phyloP scores from a whole-genome alignment of 768 basidiomycete species.

The Galerina marginata region DNA sequence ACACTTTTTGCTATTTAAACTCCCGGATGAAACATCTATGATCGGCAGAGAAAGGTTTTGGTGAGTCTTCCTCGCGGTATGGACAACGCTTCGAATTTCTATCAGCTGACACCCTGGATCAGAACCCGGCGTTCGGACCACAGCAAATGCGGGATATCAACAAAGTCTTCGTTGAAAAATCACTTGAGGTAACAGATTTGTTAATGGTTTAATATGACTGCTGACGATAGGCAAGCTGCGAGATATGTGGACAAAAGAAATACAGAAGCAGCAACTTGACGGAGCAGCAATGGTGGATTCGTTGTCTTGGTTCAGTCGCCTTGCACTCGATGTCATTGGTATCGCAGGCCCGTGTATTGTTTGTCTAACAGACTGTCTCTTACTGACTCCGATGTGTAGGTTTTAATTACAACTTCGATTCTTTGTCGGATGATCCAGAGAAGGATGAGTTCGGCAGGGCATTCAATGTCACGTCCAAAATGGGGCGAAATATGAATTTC shows the following conservation, averaged over 20 bases:
- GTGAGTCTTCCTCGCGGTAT: conserved; percentile 20
- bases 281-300: conserved; percentile 51
- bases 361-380: too few relatives aligned
- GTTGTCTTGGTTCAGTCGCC: conserved; percentile 65
- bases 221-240: conserved; percentile 41
- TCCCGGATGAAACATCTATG: not conserved
- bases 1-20: not conserved
- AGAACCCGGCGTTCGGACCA: conserved; percentile 72
- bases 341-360: conserved; percentile 56
- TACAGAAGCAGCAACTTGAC: conserved; percentile 27
- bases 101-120: too few relatives aligned
- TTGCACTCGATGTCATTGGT: conserved; percentile 79
- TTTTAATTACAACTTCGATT: conserved; percentile 36
- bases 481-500: conserved; percentile 39
- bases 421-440: conserved; percentile 28
- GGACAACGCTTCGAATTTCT: too few relatives aligned
- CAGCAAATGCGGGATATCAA: conserved; percentile 61
- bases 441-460: conserved; percentile 54
- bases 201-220: not conserved
- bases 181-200: conserved; percentile 42
- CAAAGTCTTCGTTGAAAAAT: conserved; percentile 56
- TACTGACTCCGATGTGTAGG: conserved; percentile 13
- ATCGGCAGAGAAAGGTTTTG: conserved; percentile 44
- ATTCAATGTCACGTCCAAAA: conserved; percentile 50
- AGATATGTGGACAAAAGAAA: conserved; percentile 49